These are phyloP conservation scores for Hyphopichia pseudoburtonii DNA, from an alignment of 1,139 yeast genomes.

Conservation along the genomic window DNA sequence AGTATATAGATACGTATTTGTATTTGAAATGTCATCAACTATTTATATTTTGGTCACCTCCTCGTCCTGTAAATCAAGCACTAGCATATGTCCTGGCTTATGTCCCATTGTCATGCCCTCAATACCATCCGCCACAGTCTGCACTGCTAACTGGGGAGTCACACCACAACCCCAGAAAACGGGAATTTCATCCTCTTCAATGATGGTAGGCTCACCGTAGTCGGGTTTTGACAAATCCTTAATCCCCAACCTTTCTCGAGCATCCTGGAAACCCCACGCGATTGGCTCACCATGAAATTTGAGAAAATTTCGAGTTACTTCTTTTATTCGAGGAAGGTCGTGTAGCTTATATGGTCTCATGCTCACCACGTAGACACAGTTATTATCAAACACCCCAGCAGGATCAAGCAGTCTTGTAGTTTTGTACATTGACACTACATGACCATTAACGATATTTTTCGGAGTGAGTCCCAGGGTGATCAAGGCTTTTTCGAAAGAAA, in stretches of 20 bases:
- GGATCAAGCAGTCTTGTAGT: constrained; percentile 24
- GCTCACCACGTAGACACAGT: constrained; percentile 34
- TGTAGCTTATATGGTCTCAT: constrained; percentile 31
- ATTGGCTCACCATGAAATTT: constrained; percentile 36
- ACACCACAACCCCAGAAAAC: constrained; percentile 43
- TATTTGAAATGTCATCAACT: too few relatives aligned
- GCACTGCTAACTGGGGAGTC: constrained; percentile 33
- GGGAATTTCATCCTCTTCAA: constrained; percentile 29
- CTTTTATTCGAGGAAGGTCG: constrained; percentile 23
- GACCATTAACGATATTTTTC: constrained; percentile 11
- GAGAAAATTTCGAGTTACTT: constrained; percentile 22
- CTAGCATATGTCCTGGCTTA: constrained; percentile 31
- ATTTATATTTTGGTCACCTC: constrained; percentile 7
- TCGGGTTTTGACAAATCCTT: constrained; percentile 21
- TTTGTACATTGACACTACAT: constrained; percentile 11
- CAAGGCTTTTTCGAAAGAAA: constrained; percentile 32
- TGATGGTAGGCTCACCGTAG: constrained; percentile 22
- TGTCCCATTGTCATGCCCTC: constrained; percentile 28
- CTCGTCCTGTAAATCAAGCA: constrained; percentile 26
- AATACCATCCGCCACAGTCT: constrained; percentile 18
- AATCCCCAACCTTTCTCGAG: constrained; percentile 26
- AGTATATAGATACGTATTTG: too few relatives aligned
- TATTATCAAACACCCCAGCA: constrained; percentile 27
- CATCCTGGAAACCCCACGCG: constrained; percentile 30
- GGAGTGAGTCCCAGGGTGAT: constrained; percentile 22